Evolutionary conservation across 306 rosid genomes (phyloP).

Genomic region (Pyrus pyrifolia): DNA sequence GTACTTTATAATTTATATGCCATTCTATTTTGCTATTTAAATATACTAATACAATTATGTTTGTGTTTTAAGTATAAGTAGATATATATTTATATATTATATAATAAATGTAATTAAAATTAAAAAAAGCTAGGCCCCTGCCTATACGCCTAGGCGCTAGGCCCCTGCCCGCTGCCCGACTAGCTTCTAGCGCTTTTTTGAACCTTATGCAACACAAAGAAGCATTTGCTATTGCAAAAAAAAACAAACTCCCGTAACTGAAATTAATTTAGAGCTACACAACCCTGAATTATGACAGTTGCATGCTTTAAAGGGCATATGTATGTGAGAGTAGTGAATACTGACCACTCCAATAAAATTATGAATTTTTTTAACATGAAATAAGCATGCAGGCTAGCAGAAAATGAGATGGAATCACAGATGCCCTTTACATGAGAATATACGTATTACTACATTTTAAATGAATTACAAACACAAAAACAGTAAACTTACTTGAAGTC

Average conservation of each 20-base stretch:
- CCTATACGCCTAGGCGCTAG: too few relatives aligned
- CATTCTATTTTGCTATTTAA: too few relatives aligned
- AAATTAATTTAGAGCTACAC: background rate
- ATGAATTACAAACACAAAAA: conserved; percentile 7
- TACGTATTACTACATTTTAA: background rate
- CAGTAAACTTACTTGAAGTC: conserved; percentile 76
- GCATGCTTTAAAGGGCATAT: background rate
- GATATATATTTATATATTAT: too few relatives aligned
- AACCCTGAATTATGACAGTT: background rate
- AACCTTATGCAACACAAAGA: background rate
- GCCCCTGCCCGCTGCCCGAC: too few relatives aligned
- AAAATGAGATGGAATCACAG: background rate
- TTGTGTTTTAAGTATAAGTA: too few relatives aligned
- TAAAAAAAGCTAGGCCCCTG: too few relatives aligned
- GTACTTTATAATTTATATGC: too few relatives aligned
- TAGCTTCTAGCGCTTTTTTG: too few relatives aligned
- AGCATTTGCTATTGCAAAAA: conserved; percentile 11
- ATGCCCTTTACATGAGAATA: background rate
- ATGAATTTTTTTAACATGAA: background rate
- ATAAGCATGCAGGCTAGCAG: background rate
- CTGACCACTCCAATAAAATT: background rate
- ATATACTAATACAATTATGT: too few relatives aligned
- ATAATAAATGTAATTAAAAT: too few relatives aligned
- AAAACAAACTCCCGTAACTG: background rate
- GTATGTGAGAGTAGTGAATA: background rate